These are phyloP conservation scores for Fraxinus cuspidata DNA, from an alignment of 257 asterid species.

Conservation along the genomic window DNA sequence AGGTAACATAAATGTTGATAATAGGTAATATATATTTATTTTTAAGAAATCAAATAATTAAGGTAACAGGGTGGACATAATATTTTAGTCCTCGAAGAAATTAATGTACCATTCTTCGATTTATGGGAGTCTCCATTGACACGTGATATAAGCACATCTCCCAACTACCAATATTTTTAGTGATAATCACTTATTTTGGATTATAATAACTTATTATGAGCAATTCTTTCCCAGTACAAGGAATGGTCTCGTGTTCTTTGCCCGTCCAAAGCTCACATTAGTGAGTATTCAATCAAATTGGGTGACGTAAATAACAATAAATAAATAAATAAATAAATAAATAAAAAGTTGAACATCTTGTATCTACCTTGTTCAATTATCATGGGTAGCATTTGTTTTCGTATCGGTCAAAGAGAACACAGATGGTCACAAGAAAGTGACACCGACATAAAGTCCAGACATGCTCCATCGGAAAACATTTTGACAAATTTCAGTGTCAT, in stretches of 20 bases:
- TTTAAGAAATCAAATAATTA: too few relatives aligned
- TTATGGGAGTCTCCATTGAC: slow-evolving; percentile 28
- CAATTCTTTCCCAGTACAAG: background rate
- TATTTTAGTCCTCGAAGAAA: too few relatives aligned
- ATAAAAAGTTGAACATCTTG: background rate
- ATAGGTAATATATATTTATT: too few relatives aligned
- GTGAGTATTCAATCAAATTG: background rate
- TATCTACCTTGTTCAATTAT: background rate
- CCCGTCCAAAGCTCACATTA: background rate
- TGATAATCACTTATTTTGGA: background rate
- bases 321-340: background rate
- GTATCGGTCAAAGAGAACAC: background rate
- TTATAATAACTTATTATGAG: background rate
- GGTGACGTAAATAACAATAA: too few relatives aligned
- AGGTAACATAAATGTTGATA: too few relatives aligned
- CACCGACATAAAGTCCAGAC: slow-evolving; percentile 11
- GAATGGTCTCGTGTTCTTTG: background rate
- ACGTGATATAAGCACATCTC: slow-evolving; percentile 17
- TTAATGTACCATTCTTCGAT: background rate
- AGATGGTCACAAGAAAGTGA: slow-evolving; percentile 21
- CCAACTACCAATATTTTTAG: background rate
- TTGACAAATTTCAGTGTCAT: background rate
- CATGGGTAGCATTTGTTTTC: background rate
- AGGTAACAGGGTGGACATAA: too few relatives aligned
- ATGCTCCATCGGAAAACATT: slow-evolving; percentile 1